phyloP scores from a whole-genome alignment of 495 filamentous ascomycete species.

The Monascus purpureus region DNA sequence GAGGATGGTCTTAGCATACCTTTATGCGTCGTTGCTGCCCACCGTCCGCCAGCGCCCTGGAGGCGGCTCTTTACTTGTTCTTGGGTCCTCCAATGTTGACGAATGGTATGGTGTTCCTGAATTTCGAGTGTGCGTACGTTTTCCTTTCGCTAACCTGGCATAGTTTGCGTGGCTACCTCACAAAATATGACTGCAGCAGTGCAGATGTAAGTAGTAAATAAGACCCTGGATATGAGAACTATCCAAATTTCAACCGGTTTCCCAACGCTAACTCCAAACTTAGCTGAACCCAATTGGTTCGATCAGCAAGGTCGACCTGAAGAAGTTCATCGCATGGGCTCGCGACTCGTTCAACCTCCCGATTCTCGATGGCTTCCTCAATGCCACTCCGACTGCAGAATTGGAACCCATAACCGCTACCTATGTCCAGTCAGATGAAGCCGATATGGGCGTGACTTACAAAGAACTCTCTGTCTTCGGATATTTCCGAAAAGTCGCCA shows the following conservation, averaged over 20 bases:
- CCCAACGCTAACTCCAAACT: too few relatives aligned
- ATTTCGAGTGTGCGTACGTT: neutral
- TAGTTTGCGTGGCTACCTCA: slow-evolving; percentile 54
- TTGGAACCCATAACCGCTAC: slow-evolving; percentile 61
- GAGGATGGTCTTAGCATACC: slow-evolving; percentile 70
- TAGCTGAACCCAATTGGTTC: slow-evolving; percentile 55
- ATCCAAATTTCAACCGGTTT: too few relatives aligned
- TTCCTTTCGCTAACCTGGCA: neutral
- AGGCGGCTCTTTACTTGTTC: slow-evolving; percentile 48
- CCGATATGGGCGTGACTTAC: slow-evolving; percentile 56
- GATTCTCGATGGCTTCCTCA: slow-evolving; percentile 58
- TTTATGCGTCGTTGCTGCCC: slow-evolving; percentile 55
- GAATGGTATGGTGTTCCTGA: slow-evolving; percentile 16
- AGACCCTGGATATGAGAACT: neutral
- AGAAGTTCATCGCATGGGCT: slow-evolving; percentile 62
- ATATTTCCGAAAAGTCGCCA: slow-evolving; percentile 52
- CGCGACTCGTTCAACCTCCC: slow-evolving; percentile 49
- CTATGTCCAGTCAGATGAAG: slow-evolving; percentile 46
- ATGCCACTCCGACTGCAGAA: slow-evolving; percentile 69
- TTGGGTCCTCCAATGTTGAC: slow-evolving; percentile 47
- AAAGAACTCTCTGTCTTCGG: slow-evolving; percentile 44
- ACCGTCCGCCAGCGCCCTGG: slow-evolving; percentile 36
- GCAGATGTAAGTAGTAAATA: slow-evolving; percentile 44
- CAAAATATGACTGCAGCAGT: slow-evolving; percentile 51
- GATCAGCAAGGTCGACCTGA: slow-evolving; percentile 62